Percentiles rank a stretch among this genome's conserved stretches.
Conservation (phyloP, 2,329 filamentous ascomycete genomes). For the Xylaria multiplex region DNA sequence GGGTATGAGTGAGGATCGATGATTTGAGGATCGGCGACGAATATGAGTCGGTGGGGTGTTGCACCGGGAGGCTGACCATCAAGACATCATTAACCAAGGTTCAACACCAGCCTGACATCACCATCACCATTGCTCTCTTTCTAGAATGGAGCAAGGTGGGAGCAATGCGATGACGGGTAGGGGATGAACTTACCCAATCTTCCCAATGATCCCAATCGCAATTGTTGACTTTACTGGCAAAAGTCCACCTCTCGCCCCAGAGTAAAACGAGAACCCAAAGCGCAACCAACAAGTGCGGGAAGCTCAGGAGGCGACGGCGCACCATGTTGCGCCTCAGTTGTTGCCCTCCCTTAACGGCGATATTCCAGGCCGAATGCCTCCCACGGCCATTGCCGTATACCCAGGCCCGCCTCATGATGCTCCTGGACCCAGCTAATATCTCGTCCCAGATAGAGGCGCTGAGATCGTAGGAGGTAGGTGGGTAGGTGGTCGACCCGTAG, state of each 20-base stretch:
- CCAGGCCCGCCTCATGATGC: conserved; percentile 49
- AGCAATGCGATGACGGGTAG: neutral
- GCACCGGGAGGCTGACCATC: conserved; percentile 74
- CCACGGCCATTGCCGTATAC: conserved; percentile 57
- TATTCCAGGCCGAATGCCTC: conserved; percentile 49
- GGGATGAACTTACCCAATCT: conserved; percentile 75
- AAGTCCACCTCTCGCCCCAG: conserved; percentile 86
- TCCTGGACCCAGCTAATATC: conserved; percentile 46
- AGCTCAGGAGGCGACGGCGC: conserved; percentile 64
- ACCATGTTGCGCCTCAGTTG: conserved; percentile 59
- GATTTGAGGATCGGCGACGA: conserved; percentile 90
- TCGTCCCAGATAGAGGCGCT: conserved; percentile 53
- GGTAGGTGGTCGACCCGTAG: conserved; percentile 39
- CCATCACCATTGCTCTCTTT: neutral
- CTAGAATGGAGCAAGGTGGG: neutral
- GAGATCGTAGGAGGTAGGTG: conserved; percentile 40
- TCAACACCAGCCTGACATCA: neutral
- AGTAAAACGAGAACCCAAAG: conserved; percentile 82
- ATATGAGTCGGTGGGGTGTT: conserved; percentile 82
- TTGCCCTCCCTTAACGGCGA: conserved; percentile 46
- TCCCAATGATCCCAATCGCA: conserved; percentile 93
- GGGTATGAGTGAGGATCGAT: conserved; percentile 97
- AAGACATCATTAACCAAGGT: conserved; percentile 20
- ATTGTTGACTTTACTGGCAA: conserved; percentile 72
- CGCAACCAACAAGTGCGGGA: conserved; percentile 73